phyloP scores from a whole-genome alignment of 768 basidiomycete species.

The Clitopilus passeckerianus region DNA sequence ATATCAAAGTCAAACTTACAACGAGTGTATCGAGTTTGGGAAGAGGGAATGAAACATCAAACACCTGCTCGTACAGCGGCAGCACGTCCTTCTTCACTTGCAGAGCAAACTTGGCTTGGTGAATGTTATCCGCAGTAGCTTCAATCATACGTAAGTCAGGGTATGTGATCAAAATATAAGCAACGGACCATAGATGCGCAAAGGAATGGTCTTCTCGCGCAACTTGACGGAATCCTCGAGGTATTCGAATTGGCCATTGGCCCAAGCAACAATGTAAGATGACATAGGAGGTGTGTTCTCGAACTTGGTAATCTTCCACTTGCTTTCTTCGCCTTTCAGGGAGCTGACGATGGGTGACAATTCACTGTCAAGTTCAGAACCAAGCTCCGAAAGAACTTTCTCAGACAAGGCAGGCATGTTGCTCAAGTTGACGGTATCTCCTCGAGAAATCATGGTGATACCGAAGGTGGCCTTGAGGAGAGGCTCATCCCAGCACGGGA shows the following conservation, averaged over 20 bases:
- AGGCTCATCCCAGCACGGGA: slow-evolving; percentile 95
- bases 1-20: slow-evolving; percentile 30
- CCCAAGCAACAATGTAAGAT: slow-evolving; percentile 84
- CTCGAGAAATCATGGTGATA: slow-evolving; percentile 75
- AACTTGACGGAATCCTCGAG: slow-evolving; percentile 72
- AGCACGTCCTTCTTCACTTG: slow-evolving; percentile 80
- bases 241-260: slow-evolving; percentile 74
- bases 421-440: slow-evolving; percentile 70
- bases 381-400: slow-evolving; percentile 32
- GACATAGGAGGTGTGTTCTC: slow-evolving; percentile 83
- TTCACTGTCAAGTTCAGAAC: slow-evolving; percentile 20
- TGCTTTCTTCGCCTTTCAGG: slow-evolving; percentile 28
- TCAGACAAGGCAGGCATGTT: slow-evolving; percentile 84
- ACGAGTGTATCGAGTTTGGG: slow-evolving; percentile 94
- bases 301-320: slow-evolving; percentile 85
- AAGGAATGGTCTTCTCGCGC: slow-evolving; percentile 73
- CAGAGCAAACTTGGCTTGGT: slow-evolving; percentile 81
- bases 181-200: slow-evolving; percentile 76
- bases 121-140: slow-evolving; percentile 81
- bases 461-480: slow-evolving; percentile 80
- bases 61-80: slow-evolving; percentile 89
- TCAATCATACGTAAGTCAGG: slow-evolving; percentile 2
- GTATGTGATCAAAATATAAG: neutral
- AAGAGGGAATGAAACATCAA: slow-evolving; percentile 88
- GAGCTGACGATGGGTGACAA: slow-evolving; percentile 28